phyloP scores from a whole-genome alignment of 106 monocot genomes.

The Apostasia shenzhenica region DNA sequence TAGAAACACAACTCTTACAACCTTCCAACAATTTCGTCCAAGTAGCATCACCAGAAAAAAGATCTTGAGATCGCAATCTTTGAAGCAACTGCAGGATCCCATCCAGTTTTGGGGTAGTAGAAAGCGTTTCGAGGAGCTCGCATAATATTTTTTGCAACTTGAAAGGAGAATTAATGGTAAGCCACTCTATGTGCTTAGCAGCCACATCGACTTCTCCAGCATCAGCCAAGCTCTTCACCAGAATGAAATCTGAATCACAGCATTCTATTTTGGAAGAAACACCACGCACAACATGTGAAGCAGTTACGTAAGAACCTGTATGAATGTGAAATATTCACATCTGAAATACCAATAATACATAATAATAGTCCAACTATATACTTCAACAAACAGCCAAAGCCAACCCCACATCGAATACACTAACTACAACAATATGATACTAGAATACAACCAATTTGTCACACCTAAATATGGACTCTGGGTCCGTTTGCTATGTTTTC shows the following conservation, averaged over 20 bases:
- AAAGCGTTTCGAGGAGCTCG: conserved; percentile 53
- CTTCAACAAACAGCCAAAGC: no score
- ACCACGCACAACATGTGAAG: conserved; percentile 24
- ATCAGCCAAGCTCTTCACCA: conserved; percentile 54
- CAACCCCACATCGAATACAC: no score
- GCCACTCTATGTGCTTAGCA: conserved; percentile 51
- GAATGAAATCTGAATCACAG: conserved; percentile 45
- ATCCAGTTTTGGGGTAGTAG: conserved; percentile 59
- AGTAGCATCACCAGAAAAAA: conserved; percentile 27
- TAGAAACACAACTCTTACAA: no score
- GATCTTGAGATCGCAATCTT: conserved; percentile 19
- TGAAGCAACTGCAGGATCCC: conserved; percentile 41
- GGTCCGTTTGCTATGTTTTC: no score
- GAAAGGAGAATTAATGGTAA: conserved; percentile 22
- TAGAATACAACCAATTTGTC: no score
- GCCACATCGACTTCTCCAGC: conserved; percentile 53
- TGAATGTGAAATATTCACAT: not conserved
- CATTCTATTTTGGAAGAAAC: conserved; percentile 28
- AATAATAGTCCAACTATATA: no score
- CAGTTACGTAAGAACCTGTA: conserved; percentile 45
- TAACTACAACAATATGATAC: no score
- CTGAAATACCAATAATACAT: no score
- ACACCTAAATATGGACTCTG: no score
- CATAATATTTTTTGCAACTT: conserved; percentile 28
- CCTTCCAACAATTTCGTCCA: conserved; percentile 32